phyloP scores from a whole-genome alignment of 108 stramenopile genomes.

The Pseudonitzschia multiseries region DNA sequence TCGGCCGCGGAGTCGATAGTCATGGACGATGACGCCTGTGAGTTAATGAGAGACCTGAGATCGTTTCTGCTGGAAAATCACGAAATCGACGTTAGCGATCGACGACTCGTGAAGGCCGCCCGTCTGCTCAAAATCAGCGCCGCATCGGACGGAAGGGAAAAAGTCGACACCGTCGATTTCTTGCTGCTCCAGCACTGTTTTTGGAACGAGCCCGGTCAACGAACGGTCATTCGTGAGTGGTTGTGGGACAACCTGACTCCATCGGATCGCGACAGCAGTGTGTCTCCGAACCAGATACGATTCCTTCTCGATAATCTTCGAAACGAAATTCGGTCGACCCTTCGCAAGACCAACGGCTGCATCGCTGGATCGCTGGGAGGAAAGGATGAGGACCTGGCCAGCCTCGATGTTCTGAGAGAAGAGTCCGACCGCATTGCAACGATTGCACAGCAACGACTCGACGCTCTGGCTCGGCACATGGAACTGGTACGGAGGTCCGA shows the following conservation, averaged over 20 bases:
- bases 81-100: constrained; percentile 59
- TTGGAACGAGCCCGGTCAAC: constrained; percentile 64
- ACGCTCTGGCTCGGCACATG: constrained; percentile 49
- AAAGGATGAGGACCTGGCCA: constrained; percentile 43
- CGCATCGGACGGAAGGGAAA: constrained; percentile 52
- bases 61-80: constrained; percentile 53
- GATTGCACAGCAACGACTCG: constrained; percentile 30
- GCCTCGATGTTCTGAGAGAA: constrained; percentile 35
- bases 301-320: constrained; percentile 61
- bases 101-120: constrained; percentile 64
- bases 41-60: constrained; percentile 50
- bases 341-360: constrained; percentile 65
- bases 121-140: constrained; percentile 61
- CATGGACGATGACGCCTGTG: constrained; percentile 43
- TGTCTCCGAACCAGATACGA: constrained; percentile 31
- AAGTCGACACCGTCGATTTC: constrained; percentile 64
- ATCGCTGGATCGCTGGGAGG: constrained; percentile 55
- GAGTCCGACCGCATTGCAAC: constrained; percentile 42
- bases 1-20: constrained; percentile 32
- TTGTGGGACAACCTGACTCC: constrained; percentile 66
- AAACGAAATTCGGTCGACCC: constrained; percentile 35
- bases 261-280: background rate
- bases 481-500: constrained; percentile 34
- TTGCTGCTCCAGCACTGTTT: constrained; percentile 61
- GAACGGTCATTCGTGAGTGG: constrained; percentile 52